Percentiles rank a stretch among this genome's conserved stretches.
phyloP scores from a whole-genome alignment of 1,139 yeast genomes.

The Barnettozyma hawaiiensis region DNA sequence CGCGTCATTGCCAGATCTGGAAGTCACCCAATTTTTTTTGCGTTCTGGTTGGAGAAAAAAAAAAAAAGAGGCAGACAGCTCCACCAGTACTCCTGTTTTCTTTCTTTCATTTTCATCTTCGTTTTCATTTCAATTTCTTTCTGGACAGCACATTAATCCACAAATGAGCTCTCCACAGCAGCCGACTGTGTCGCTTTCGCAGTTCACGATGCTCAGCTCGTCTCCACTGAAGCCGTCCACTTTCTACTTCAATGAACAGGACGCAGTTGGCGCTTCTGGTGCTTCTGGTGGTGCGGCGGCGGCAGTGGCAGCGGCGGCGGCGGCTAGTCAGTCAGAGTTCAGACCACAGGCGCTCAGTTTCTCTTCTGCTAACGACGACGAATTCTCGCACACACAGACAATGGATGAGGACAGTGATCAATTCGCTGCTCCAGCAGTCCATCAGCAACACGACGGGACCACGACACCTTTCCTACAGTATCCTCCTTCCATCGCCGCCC shows the following conservation, averaged over 20 bases:
- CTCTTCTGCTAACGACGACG: conserved; percentile 1
- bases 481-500: not conserved
- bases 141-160: not conserved
- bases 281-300: too few species aligned
- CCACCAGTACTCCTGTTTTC: too few species aligned
- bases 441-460: not conserved
- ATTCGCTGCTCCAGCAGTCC: conserved; percentile 13
- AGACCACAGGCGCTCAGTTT: conserved; percentile 7
- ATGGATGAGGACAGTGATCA: conserved; percentile 9
- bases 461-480: conserved; percentile 6
- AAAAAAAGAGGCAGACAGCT: not conserved
- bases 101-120: too few species aligned
- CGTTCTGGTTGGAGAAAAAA: not conserved
- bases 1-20: conserved; percentile 12
- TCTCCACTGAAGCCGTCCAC: conserved; percentile 18
- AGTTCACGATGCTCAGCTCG: conserved; percentile 17
- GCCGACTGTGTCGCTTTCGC: conserved; percentile 14
- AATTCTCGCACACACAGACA: conserved; percentile 2
- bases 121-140: too few species aligned
- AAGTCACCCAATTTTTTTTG: conserved; percentile 10
- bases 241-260: conserved; percentile 14
- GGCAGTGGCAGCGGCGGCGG: conserved; percentile 2
- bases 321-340: conserved; percentile 5
- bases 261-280: too few species aligned
- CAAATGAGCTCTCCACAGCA: conserved; percentile 15